Base-by-base conservation (phyloP, 2,329 filamentous ascomycete genomes). In the Cercospora zeina region DNA sequence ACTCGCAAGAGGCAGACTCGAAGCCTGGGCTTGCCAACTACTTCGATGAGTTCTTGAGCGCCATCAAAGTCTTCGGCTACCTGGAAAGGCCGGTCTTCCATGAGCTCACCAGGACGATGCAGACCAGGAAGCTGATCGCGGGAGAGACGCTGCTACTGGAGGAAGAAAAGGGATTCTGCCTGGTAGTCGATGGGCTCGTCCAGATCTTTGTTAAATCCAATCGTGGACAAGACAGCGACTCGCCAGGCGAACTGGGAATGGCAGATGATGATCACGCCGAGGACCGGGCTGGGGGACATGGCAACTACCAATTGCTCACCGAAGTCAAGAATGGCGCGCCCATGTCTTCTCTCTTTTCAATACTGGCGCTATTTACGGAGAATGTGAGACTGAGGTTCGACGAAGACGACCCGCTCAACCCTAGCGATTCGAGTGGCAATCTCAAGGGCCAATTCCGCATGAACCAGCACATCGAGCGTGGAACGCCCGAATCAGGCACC, bases 31-130 rank as follows among this genome's bases (percentile, higher is more conserved):
- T 99, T 49, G 87, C 91, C n/a, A 99, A 93, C 74, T 99, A 99
- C 70, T 82, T 99, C 27, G 95, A 99, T 77, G 96, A 99, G 75
- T 99, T 99, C 70, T 81, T 99, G 21, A 97, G 93, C 74, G 95
- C 96, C 31, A 99, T 99, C 80, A 99, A 97, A 77, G 95, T 99
- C 62, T 99, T 99, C 77, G 95, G 95, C 8, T 99, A 97, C 73
- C 81, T 99, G 47, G 95, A 99, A 75, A 87, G 95, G 27, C 92
- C 95, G 0, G 95, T 99, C 45, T 99, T 99, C 72, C 96, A 99
- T 73, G 95, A 99, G 77, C 84, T 99, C 70, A 99, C 95, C 0
- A 84, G 95, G 63, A 97, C 93, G 62, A 99, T 99, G 95, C 95
- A 99, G 79, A 99, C 96, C 19, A 84, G 91, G 70, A 97, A 97